Base-by-base conservation (phyloP, 2,329 filamentous ascomycete genomes). In the Fusarium cyanostomum region DNA sequence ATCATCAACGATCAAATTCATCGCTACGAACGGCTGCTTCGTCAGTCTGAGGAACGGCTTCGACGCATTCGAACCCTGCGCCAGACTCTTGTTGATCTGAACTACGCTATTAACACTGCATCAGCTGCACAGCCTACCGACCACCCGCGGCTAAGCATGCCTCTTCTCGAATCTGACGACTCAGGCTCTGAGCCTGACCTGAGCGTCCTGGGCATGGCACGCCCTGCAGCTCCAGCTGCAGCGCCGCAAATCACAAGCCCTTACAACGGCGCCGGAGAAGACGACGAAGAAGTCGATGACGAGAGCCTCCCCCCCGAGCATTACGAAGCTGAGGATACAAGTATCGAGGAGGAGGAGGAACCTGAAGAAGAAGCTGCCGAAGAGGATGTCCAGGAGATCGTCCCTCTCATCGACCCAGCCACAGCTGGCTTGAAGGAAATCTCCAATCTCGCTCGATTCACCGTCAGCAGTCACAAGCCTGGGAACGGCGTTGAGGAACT, bases 401-500 rank as follows among this genome's bases (percentile, higher is more conserved):
- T 72, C 5, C 71, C 74, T 1, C 84, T 88, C 49, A 81, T 88
- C 53, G 79, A 86, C 12, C 77, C 81, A 15, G 82, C 82, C 15
- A 73, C 83, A 10, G 82, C 74, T 55, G 77, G 88, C 38, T 80
- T 94, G 61, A 94, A 93, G 74, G 92, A 95, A 73, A 94, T 95
- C 73, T 92, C 90, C 69, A 93, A 92, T 62, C 83, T 95, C 16
- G 92, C 91, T 28, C 90, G 89, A 64, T 94, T 92, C 82, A 94
- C 90, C 10, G 91, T 94, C 67, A 92, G 89, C 73, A 92, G 87
- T 71, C 88, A 88, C 71, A 95, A 95, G 77, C 91, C 90, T 1
- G 91, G 91, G 34, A 92, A 90, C 67, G 90, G 90, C 2, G 88
- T 94, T 12, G 87, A 89, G 24, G 90, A 92, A 71, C 84, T 95